A percentile compares a stretch with the other conserved stretches of the same genome.
Conservation (phyloP, 139 green algal genomes). For the Chara braunii region DNA sequence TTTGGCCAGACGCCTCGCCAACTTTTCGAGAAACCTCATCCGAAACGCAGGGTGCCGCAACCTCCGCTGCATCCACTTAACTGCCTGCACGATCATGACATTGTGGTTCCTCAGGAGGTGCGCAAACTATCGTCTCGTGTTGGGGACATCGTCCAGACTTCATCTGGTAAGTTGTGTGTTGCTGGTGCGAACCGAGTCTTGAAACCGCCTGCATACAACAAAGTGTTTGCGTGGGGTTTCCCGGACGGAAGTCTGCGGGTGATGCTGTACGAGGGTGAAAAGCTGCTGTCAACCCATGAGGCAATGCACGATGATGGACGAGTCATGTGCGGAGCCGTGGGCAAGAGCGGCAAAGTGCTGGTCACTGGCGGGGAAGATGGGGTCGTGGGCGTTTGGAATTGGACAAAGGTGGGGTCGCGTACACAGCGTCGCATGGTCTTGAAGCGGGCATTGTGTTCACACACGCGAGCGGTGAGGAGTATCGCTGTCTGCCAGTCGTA, state of each 20-base stretch:
- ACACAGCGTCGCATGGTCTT: slow-evolving; percentile 39
- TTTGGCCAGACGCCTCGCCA: slow-evolving; percentile 50
- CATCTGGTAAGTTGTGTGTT: neutral
- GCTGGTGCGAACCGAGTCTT: too few species aligned
- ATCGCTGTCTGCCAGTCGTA: slow-evolving; percentile 44
- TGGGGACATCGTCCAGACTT: slow-evolving; percentile 8
- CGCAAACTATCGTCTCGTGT: slow-evolving; percentile 8
- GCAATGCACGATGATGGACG: slow-evolving; percentile 15
- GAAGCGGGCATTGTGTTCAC: slow-evolving; percentile 45
- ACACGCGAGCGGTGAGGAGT: slow-evolving; percentile 57
- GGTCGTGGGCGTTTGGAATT: slow-evolving; percentile 18
- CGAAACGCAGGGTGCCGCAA: neutral
- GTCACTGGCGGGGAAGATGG: slow-evolving; percentile 30
- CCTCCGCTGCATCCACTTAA: slow-evolving; percentile 1
- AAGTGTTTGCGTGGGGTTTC: slow-evolving; percentile 49
- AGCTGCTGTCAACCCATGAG: slow-evolving; percentile 34
- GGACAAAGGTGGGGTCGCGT: neutral
- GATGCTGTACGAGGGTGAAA: slow-evolving; percentile 40
- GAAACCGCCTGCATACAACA: slow-evolving; percentile 26
- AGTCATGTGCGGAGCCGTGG: slow-evolving; percentile 22
- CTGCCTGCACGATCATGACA: slow-evolving; percentile 8
- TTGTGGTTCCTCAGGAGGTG: slow-evolving; percentile 4
- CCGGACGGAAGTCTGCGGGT: slow-evolving; percentile 47
- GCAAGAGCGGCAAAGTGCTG: slow-evolving; percentile 16
- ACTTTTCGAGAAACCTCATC: slow-evolving; percentile 43